A percentile compares a stretch with the other conserved stretches of the same genome.
Conservation (phyloP, 2,329 filamentous ascomycete species). For the Aspergillus sp. region DNA sequence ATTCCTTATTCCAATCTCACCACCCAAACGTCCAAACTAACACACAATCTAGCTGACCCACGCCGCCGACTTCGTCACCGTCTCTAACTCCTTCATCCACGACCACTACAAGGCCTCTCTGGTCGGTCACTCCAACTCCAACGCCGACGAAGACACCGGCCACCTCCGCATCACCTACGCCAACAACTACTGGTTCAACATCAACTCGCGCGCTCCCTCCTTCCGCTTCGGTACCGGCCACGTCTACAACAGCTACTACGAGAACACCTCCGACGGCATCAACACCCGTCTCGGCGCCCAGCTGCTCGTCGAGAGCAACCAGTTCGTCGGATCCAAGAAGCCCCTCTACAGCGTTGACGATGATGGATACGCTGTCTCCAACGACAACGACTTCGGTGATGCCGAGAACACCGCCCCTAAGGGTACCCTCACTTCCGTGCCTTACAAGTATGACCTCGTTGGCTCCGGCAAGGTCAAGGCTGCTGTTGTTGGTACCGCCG, state of each 20-base stretch:
- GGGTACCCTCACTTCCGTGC: slow-evolving; percentile 53
- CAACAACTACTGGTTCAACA: slow-evolving; percentile 65
- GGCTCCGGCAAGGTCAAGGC: slow-evolving; percentile 50
- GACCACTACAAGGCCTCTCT: slow-evolving; percentile 64
- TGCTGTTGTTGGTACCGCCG: slow-evolving; percentile 40
- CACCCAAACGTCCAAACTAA: background rate
- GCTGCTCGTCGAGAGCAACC: slow-evolving; percentile 58
- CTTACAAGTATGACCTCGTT: slow-evolving; percentile 56
- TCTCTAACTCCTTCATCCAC: slow-evolving; percentile 55
- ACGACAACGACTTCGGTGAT: slow-evolving; percentile 50
- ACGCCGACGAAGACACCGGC: slow-evolving; percentile 59
- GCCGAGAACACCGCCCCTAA: slow-evolving; percentile 50
- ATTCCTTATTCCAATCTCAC: background rate
- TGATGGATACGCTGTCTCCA: slow-evolving; percentile 46
- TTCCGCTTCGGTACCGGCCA: slow-evolving; percentile 68
- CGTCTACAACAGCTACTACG: slow-evolving; percentile 56
- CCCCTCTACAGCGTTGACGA: slow-evolving; percentile 47
- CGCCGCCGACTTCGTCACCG: slow-evolving; percentile 57
- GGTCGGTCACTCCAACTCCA: slow-evolving; percentile 60
- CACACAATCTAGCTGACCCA: slow-evolving; percentile 49
- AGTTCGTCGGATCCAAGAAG: slow-evolving; percentile 48
- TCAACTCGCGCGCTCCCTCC: slow-evolving; percentile 63
- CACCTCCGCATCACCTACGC: slow-evolving; percentile 64
- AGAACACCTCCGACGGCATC: slow-evolving; percentile 50
- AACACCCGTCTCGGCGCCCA: slow-evolving; percentile 60